Percentiles rank a stretch among this genome's conserved stretches.
Evolutionary conservation across 768 basidiomycete species (phyloP).

Genomic region (Kwoniella dejecticola): DNA sequence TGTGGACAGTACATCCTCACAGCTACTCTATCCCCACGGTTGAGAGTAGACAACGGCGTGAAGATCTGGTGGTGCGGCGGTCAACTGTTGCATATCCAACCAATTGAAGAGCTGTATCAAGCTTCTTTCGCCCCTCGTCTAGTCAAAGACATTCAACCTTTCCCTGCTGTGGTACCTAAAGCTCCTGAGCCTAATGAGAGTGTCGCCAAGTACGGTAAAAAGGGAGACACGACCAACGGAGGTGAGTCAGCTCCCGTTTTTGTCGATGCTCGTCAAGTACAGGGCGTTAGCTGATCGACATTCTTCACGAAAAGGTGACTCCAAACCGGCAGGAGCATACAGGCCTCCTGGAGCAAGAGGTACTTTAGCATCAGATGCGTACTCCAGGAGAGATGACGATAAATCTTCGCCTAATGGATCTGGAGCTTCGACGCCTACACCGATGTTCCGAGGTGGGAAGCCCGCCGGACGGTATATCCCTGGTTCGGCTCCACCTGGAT

Average conservation of each 20-base stretch:
- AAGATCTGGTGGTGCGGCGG: constrained; percentile 95
- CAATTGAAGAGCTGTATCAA: constrained; percentile 86
- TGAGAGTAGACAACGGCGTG: constrained; percentile 96
- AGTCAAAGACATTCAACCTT: constrained; percentile 28
- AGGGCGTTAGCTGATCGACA: no score
- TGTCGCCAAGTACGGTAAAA: constrained; percentile 42
- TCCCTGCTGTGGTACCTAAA: constrained; percentile 36
- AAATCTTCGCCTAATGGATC: constrained; percentile 57
- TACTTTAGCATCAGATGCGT: constrained; percentile 79
- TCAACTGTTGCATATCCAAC: constrained; percentile 78
- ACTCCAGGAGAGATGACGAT: constrained; percentile 89
- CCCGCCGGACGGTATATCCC: constrained; percentile 67
- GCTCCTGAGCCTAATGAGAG: constrained; percentile 44
- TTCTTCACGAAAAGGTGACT: constrained; percentile 23
- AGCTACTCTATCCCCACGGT: constrained; percentile 89
- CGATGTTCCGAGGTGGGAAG: constrained; percentile 50
- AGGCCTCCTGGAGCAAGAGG: constrained; percentile 92
- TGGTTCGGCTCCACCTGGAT: constrained; percentile 63
- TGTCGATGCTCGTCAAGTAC: no score
- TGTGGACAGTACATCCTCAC: constrained; percentile 91
- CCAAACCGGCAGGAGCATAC: constrained; percentile 82
- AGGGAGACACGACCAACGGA: constrained; percentile 42
- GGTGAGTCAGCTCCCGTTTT: constrained; percentile 23
- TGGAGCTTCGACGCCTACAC: constrained; percentile 36
- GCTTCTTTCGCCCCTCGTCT: constrained; percentile 44